Evolutionary conservation across 2,329 filamentous ascomycete genomes (phyloP).

Genomic region (Dothideomycetes sp.): DNA sequence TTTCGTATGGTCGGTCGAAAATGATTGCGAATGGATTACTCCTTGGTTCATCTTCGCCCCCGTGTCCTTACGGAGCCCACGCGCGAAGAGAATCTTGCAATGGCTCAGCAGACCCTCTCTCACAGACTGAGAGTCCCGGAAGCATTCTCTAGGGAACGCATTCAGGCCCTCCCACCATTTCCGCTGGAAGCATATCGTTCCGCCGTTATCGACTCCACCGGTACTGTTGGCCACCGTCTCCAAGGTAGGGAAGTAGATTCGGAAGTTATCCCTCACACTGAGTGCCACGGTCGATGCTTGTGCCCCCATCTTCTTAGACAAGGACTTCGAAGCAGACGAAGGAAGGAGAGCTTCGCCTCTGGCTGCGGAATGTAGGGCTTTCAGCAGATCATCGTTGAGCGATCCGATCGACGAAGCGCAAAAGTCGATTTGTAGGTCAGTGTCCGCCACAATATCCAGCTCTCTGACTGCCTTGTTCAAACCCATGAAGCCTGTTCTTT

Average conservation of each 20-base stretch:
- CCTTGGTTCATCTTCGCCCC: too few species aligned
- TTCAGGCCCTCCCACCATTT: slow-evolving; percentile 57
- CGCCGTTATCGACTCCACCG: slow-evolving; percentile 40
- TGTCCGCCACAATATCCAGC: slow-evolving; percentile 48
- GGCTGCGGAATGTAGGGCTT: slow-evolving; percentile 46
- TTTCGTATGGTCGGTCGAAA: slow-evolving; percentile 13
- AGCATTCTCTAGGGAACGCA: slow-evolving; percentile 58
- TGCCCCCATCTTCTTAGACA: slow-evolving; percentile 13
- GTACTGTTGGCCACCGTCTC: slow-evolving; percentile 40
- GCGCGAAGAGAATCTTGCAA: slow-evolving; percentile 50
- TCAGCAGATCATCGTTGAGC: slow-evolving; percentile 57
- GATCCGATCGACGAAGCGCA: slow-evolving; percentile 73
- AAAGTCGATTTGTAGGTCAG: slow-evolving; percentile 58
- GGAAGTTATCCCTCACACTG: slow-evolving; percentile 43
- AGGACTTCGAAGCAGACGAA: background rate
- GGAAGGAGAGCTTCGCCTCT: slow-evolving; percentile 29
- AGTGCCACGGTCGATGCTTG: slow-evolving; percentile 14
- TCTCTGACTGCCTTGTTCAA: slow-evolving; percentile 55
- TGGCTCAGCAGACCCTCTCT: slow-evolving; percentile 71
- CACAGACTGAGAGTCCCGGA: slow-evolving; percentile 66
- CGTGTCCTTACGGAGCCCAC: slow-evolving; percentile 33
- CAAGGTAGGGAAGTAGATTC: slow-evolving; percentile 71
- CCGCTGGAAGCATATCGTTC: slow-evolving; percentile 69
- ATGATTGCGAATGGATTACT: background rate
- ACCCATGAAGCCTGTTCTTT: slow-evolving; percentile 60